Evolutionary conservation across 139 green algal species (phyloP), one percentile per base, ranked within the genome.

Genomic region (Coelastrella sp.): DNA sequence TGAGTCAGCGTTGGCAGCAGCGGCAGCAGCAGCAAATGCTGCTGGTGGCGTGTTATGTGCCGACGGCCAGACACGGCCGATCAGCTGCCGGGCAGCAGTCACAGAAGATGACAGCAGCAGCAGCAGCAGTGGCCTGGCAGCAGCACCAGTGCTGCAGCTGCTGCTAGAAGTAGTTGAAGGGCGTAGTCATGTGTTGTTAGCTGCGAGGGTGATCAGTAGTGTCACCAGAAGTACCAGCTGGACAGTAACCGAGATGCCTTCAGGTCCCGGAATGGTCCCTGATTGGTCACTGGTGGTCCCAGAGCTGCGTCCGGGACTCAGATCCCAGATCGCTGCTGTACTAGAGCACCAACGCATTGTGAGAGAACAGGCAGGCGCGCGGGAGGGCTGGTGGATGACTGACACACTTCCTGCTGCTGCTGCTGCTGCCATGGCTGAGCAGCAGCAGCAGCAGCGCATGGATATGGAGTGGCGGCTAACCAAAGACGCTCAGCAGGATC

Each of bases 141-240:
- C 68, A 17, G 20, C 74, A 59, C 82, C 32, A 8, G 0, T 66
- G 23, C 64, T 87, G 32, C 82, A 87, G 65, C 65, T 87, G 82
- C 65, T 87, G 65, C 82, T 87, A 32, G 82, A 87, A 65, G 32
- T 87, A 10, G 82, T 87, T 54, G 82, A 87, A 47, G 82, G 82
- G 10, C 73, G 82, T 20, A 61, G 65, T 71, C 73, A 73, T 56
- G 65, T 87, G 4, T 58, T 87, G 19, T 22, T 87, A 8, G 82
- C 32, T 65, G 82, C 82, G 6, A 54, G 82, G 22, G 65, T 59
- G 8, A 65, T 87, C 22, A 77, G 22, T 19, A 3, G 80, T 57
- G 57, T 56, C 58, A 73, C 13, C 19, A 5, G 80, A 13, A 77
- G 81, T 73, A 23, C 13, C 74, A 84, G 78, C 54, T 87, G 82